Percentiles rank a stretch among this genome's conserved stretches.
Evolutionary conservation across 1,139 yeast genomes (phyloP).

Genomic region (Yamadazyma atlantica): DNA sequence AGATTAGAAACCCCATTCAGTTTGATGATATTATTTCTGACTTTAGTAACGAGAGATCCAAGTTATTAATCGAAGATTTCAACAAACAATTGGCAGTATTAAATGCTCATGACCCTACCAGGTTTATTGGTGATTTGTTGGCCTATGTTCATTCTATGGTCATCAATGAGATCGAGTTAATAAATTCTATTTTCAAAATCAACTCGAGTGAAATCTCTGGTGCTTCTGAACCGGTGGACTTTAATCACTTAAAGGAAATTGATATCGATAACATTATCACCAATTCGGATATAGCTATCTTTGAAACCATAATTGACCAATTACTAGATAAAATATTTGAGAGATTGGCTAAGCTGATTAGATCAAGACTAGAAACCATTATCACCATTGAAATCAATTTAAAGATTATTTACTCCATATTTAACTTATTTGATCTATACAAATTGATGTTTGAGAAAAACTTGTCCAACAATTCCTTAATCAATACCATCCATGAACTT

Average conservation of each 20-base stretch:
- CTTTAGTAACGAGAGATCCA: slow-evolving; percentile 57
- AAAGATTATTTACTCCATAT: slow-evolving; percentile 54
- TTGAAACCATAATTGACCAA: slow-evolving; percentile 27
- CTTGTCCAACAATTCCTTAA: slow-evolving; percentile 21
- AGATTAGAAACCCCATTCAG: slow-evolving; percentile 43
- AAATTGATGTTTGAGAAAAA: slow-evolving; percentile 64
- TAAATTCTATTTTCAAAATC: slow-evolving; percentile 43
- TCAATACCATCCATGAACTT: slow-evolving; percentile 25
- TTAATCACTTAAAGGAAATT: slow-evolving; percentile 17
- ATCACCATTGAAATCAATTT: slow-evolving; percentile 65
- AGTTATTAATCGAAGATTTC: slow-evolving; percentile 58
- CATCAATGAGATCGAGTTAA: slow-evolving; percentile 82
- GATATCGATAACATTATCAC: slow-evolving; percentile 11
- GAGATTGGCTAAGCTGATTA: slow-evolving; percentile 42
- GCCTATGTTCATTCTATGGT: slow-evolving; percentile 91
- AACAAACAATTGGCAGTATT: slow-evolving; percentile 41
- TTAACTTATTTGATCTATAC: slow-evolving; percentile 66
- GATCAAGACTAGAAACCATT: slow-evolving; percentile 61
- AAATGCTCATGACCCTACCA: slow-evolving; percentile 75
- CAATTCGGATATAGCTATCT: slow-evolving; percentile 20
- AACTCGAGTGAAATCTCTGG: slow-evolving; percentile 15
- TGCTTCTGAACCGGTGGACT: no score
- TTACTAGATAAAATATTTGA: slow-evolving; percentile 32
- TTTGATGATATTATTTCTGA: slow-evolving; percentile 46
- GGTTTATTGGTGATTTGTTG: slow-evolving; percentile 82